These are phyloP conservation scores for Pichia sp. DNA, from an alignment of 1,139 yeast species.

Conservation along the genomic window DNA sequence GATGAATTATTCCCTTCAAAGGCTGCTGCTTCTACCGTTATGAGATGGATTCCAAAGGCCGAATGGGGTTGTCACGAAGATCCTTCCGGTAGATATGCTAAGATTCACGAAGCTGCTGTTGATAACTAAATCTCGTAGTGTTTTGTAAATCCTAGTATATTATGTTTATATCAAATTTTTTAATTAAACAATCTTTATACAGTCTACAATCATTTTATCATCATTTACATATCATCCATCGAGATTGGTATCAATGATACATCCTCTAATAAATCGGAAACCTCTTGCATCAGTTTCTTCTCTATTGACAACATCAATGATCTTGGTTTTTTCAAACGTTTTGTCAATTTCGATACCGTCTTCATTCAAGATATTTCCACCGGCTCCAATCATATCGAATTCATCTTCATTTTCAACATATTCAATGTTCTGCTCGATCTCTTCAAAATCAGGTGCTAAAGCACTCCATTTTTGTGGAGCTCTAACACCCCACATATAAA, in stretches of 20 bases:
- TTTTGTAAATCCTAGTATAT: no score
- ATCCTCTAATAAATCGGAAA: conserved; percentile 40
- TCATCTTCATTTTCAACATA: conserved; percentile 91
- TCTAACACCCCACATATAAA: conserved; percentile 80
- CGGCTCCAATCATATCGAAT: conserved; percentile 81
- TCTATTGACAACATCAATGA: conserved; percentile 66
- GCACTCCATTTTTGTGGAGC: conserved; percentile 97
- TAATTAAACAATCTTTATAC: not conserved
- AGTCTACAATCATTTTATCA: not conserved
- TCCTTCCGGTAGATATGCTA: conserved; percentile 96
- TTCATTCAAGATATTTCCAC: conserved; percentile 45
- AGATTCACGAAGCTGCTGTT: conserved; percentile 74
- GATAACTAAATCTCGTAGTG: conserved; percentile 15
- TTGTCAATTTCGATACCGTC: conserved; percentile 55
- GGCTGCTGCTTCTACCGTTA: conserved; percentile 94
- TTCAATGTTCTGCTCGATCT: conserved; percentile 87
- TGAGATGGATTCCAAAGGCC: conserved; percentile 99
- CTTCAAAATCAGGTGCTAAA: conserved; percentile 94
- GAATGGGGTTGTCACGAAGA: conserved; percentile 99
- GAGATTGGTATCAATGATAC: conserved; percentile 37
- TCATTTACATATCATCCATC: conserved; percentile 2
- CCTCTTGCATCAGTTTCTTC: conserved; percentile 73
- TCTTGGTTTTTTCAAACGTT: conserved; percentile 25
- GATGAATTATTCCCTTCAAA: conserved; percentile 87
- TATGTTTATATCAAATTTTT: not conserved